Percentiles rank a stretch among this genome's conserved stretches.
Conservation (phyloP, 257 asterid genomes). For the Striga asiatica region DNA sequence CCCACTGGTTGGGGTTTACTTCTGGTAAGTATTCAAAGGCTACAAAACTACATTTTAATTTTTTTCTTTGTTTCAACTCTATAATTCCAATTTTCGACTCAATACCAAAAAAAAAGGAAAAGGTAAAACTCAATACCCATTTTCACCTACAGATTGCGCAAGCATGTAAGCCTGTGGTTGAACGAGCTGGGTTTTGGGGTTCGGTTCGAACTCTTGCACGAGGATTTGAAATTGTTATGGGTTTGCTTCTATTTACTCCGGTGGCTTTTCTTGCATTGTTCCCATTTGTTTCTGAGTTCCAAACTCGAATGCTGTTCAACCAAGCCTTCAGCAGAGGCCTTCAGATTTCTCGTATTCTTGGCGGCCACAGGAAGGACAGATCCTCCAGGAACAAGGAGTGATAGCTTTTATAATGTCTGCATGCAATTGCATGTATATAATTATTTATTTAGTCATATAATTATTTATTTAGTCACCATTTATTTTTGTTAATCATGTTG, state of each 20-base stretch:
- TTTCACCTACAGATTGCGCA: background rate
- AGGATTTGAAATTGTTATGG: background rate
- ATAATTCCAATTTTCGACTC: too few relatives aligned
- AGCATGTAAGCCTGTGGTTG: background rate
- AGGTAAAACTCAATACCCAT: background rate
- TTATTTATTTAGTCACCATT: too few relatives aligned
- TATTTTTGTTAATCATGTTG: too few relatives aligned
- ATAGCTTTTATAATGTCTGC: background rate
- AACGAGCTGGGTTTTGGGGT: background rate
- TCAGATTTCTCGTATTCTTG: background rate
- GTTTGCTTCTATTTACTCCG: background rate
- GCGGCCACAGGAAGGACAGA: background rate
- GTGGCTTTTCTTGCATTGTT: background rate
- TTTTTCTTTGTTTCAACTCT: too few relatives aligned
- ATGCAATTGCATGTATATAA: background rate
- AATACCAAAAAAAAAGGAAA: too few relatives aligned
- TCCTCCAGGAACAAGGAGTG: background rate
- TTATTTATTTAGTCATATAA: too few relatives aligned
- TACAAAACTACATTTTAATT: too few relatives aligned
- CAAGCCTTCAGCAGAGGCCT: constrained; percentile 1
- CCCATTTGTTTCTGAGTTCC: background rate
- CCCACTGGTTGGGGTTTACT: background rate
- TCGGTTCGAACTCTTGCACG: background rate
- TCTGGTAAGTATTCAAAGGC: background rate
- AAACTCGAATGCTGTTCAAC: background rate